These are phyloP conservation scores for Veloboletus limbatus DNA, from an alignment of 1,284 basidiomycete genomes.

Conservation along the genomic window DNA sequence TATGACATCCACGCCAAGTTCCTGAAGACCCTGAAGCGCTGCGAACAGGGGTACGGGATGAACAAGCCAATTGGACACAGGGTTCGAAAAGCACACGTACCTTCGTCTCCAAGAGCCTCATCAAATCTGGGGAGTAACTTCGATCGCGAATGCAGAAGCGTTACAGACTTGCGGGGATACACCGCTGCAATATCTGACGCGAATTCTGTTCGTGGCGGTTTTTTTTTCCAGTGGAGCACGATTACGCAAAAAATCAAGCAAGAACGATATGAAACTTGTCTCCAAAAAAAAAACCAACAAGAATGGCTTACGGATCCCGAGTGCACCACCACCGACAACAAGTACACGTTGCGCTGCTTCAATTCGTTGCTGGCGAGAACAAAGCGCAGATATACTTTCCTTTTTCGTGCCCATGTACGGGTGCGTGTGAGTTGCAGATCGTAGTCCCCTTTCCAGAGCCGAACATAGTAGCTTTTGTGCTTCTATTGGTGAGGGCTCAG, in stretches of 20 bases:
- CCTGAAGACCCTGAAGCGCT: slow-evolving; percentile 46
- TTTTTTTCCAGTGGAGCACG: neutral
- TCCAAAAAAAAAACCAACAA: neutral
- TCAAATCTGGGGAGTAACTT: slow-evolving; percentile 62
- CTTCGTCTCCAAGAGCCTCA: slow-evolving; percentile 52
- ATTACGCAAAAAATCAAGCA: neutral
- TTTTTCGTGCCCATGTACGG: slow-evolving; percentile 45
- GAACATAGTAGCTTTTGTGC: neutral
- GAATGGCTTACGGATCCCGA: slow-evolving; percentile 54
- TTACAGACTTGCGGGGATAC: slow-evolving; percentile 57
- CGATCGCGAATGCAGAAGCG: slow-evolving; percentile 64
- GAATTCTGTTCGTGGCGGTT: slow-evolving; percentile 43
- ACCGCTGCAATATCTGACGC: slow-evolving; percentile 67
- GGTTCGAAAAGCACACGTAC: slow-evolving; percentile 30
- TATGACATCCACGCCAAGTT: slow-evolving; percentile 46
- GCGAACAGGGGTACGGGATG: neutral
- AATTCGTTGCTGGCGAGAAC: slow-evolving; percentile 44
- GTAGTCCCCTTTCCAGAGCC: neutral
- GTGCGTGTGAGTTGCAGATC: neutral
- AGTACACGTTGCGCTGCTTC: slow-evolving; percentile 45
- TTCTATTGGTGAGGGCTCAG: neutral
- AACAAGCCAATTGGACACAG: too few species aligned
- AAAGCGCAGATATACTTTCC: slow-evolving; percentile 49
- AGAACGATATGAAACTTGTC: neutral
- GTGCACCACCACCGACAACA: slow-evolving; percentile 59